Evolutionary conservation across 1,284 basidiomycete species (phyloP), one percentile per base, ranked within the genome.

Genomic region (Ustilago bromivora): DNA sequence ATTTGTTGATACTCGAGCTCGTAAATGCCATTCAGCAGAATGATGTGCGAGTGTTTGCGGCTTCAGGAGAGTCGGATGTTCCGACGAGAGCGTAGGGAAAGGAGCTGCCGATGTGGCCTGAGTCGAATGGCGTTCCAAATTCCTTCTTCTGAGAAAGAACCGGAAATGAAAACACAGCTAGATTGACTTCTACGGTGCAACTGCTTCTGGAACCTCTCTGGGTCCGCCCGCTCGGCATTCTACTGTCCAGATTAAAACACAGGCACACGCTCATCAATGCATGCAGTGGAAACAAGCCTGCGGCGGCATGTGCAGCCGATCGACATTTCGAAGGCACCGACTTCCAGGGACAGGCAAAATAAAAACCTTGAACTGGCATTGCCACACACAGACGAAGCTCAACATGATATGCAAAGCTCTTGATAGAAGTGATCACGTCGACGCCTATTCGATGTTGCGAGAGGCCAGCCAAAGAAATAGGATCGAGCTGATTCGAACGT

Each of bases 101-200:
- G 40, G 17, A 17, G 15, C 36, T 38, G 36, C 36, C 40, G 11
- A 41, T 19, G 43, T n/a, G 15, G n/a, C 43, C 15, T 41, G 40
- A 17, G 40, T 41, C 40, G 28, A 31, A 47, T 40, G 53, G 58
- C 56, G 36, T 41, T 19, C 23, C 36, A 61, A 69, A 71, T 61
- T 65, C 61, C 62, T 65, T 71, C 62, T 65, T 28, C 9, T 53
- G 41, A 65, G 62, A 65, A 71, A 12, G 46, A 57, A 57, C 47
- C 36, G 40, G 51, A 53, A 61, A 52, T 52, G 49, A 65, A 65
- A 46, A 61, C 57, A 57, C 53, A 56, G 40, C 51, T 46, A 10
- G 38, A 62, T 19, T 63, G 61, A 63, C 54, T 63, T 71, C 58
- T 71, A 71, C 68, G 4, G 28, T 57, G 67, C 61, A 64, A 19